Conservation (phyloP, 768 basidiomycete species). For the Pulveroboletus frians region DNA sequence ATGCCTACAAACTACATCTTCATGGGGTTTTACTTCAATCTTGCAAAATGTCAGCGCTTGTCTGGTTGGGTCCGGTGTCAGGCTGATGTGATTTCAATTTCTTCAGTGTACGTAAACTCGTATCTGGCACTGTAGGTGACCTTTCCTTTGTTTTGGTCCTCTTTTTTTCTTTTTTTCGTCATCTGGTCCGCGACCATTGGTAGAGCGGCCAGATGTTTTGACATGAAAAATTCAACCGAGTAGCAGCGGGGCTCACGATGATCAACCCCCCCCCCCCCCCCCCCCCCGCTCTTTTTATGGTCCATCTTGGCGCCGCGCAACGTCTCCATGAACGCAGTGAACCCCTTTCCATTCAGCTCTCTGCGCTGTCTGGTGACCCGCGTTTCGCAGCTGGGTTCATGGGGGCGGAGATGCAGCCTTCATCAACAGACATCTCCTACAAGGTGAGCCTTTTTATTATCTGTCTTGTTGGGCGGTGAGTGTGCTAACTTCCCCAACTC, state of each 20-base stretch:
- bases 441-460: conserved; percentile 3
- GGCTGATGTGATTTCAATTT: not conserved
- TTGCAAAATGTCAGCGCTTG: conserved; percentile 46
- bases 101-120: conserved; percentile 50
- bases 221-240: not conserved
- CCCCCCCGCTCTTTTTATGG: too few species aligned
- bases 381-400: conserved; percentile 4
- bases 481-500: not conserved
- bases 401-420: not conserved
- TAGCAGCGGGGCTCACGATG: not conserved
- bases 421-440: not conserved
- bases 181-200: not conserved
- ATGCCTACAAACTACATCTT: conserved; percentile 57
- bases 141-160: not conserved
- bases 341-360: conserved; percentile 41
- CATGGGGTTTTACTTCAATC: conserved; percentile 47
- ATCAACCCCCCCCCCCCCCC: not conserved
- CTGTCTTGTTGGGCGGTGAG: not conserved
- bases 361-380: conserved; percentile 26
- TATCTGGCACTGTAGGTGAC: conserved; percentile 42
- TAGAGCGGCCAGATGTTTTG: not conserved
- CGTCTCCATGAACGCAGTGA: conserved; percentile 34
- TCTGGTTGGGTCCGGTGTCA: not conserved
- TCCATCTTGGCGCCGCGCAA: too few species aligned
- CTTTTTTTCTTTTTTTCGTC: not conserved